Evolutionary conservation across 805 yeast species (phyloP), one percentile per base, ranked within the genome.

Genomic region (Lachancea nothofagi): DNA sequence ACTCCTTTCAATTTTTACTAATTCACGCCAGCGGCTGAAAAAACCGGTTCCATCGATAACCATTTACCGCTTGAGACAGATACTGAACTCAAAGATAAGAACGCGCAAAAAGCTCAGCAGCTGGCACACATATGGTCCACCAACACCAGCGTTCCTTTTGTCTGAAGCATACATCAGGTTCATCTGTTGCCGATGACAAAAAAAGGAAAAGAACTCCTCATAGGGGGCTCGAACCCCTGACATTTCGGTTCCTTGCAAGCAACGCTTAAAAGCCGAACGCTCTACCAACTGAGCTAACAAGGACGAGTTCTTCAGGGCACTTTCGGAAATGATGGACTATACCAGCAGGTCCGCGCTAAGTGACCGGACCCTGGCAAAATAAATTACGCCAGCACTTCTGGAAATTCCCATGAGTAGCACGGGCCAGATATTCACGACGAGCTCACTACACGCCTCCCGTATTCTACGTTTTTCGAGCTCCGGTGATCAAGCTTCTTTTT

Each of bases 211-310:
- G 65, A 64, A 65, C 70, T 65, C 70, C 71, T 65, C 71, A 65
- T 66, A 65, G 69, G 70, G 71, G 70, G 70, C 69, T 66, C 71
- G 70, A 66, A 65, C 70, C 70, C 70, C 70, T 66, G 71, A 66
- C 71, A 65, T 66, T 66, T 66, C 68, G 69, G 67, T 65, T 61
- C 65, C 64, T 62, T 60, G 63, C 60, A 52, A 61, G 52, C 55
- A 46, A 34, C 50, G 62, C 69, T 64, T 74, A 74, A 74, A 73
- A 74, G 79, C 77, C 78, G 77, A 73, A 72, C 78, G 78, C 78
- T 74, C 78, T 74, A 74, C 78, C 79, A 73, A 74, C 78, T 73
- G 79, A 74, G 78, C 79, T 74, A 74, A 65, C 70, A 64, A 64
- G 70, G 70, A 65, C 57, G 67, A 65, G 70, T 64, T 64, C 64